Evolutionary conservation across 768 basidiomycete genomes (phyloP), one percentile per base, ranked within the genome.

Genomic region (Galerina sulciceps): DNA sequence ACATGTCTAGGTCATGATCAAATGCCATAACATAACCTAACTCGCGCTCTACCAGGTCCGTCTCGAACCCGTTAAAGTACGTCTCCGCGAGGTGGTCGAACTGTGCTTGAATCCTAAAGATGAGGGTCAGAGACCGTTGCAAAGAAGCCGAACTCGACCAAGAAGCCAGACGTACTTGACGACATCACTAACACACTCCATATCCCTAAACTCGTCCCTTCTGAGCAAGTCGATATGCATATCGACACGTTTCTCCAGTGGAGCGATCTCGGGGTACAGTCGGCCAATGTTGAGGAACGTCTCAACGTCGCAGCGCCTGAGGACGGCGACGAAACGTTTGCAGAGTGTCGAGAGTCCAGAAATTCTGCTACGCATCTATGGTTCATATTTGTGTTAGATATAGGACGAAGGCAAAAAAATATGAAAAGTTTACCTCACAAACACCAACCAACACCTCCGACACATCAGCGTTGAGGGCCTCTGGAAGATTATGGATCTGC

Each of bases 1-100:
- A 95, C 73, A 92, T 91, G 70, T 99, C 96, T 8, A 99, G 80
- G 72, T 99, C 97, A 62, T 87, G 84, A 68, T 99, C 96, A 62
- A 96, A 88, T 10, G 89, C 84, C 22, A 87, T 75, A 1, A 90
- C 85, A 67, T 91, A 89, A 1, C 91, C 93, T 31, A 96, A 79
- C 72, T 97, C 94, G 20, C 91, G 85, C 74, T 99, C 96, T 10
- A 89, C 94, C 22, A 96, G 74, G 71, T 98, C 97, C 51, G 88
- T 84, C n/a, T 93, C 89, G 62, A 88, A 90, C 15, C 84, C 86
- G 55, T 79, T 81, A 67, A 99, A 94, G 72, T 95, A 91, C 1
- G 91, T 87, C 66, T 94, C 93, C 1, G 91, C 87, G 3, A 98
- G 81, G 70, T 98, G 96, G 55, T 96, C 93, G 63, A 96, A 94